Evolutionary conservation across 2,329 filamentous ascomycete genomes (phyloP).

Genomic region (Xylaria sp.): DNA sequence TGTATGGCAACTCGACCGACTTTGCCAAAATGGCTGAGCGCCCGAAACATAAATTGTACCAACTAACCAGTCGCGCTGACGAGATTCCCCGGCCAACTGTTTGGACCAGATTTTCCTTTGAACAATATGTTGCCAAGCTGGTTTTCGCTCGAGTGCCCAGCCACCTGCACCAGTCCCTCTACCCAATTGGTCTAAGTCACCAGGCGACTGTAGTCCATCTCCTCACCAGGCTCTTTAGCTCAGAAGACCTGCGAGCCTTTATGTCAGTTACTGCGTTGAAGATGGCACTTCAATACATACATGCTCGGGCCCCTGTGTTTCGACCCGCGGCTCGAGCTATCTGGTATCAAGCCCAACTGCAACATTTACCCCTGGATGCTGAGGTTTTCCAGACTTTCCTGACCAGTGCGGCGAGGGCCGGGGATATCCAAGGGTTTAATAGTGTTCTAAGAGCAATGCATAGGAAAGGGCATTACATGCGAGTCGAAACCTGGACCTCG

Average conservation of each 20-base stretch:
- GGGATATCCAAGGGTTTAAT: constrained; percentile 46
- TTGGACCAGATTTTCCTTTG: constrained; percentile 47
- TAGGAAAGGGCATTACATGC: constrained; percentile 41
- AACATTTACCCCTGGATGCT: constrained; percentile 44
- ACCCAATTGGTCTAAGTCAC: constrained; percentile 41
- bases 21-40: constrained; percentile 13
- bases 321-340: constrained; percentile 42
- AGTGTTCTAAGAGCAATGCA: constrained; percentile 46
- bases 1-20: constrained; percentile 31
- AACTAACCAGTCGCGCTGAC: constrained; percentile 42
- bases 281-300: constrained; percentile 46
- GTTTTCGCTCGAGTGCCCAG: constrained; percentile 44
- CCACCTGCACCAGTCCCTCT: constrained; percentile 42
- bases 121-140: constrained; percentile 46
- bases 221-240: constrained; percentile 44
- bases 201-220: constrained; percentile 46
- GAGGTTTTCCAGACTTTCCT: constrained; percentile 46
- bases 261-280: constrained; percentile 46
- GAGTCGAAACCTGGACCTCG: constrained; percentile 44
- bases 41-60: constrained; percentile 28
- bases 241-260: constrained; percentile 37
- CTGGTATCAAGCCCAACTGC: constrained; percentile 40
- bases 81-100: constrained; percentile 41
- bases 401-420: constrained; percentile 40
- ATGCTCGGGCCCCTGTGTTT: constrained; percentile 39